Evolutionary conservation across 2,329 filamentous ascomycete genomes (phyloP), one percentile per base, ranked within the genome.

Genomic region (Colletotrichum higginsianum): DNA sequence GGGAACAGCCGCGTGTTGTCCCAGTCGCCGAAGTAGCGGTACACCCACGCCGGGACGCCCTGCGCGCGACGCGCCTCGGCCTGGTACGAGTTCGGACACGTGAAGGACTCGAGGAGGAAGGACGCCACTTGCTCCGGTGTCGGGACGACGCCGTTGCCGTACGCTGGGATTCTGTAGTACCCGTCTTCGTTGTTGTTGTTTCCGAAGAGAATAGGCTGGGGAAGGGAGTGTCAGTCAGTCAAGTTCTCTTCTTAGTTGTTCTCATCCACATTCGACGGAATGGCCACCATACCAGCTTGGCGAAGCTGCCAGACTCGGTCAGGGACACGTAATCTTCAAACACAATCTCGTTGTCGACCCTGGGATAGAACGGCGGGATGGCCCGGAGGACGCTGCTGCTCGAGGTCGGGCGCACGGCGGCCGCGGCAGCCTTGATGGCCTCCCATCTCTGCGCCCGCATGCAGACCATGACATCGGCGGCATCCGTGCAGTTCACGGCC

Each of bases 21-120:
- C 84, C 85, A 88, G 74, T 87, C 85, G 23, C 81, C 86, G 61
- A 84, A 80, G 75, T 86, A 88, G 40, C 85, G 83, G 57, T 83
- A 86, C 4, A 80, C 80, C 83, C 84, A 88, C 11, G 82, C 76
- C 0, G 84, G 78, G 2, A 86, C 79, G 7, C 76, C 78, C 26
- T 82, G 74, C 0, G 66, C 56, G 0, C 75, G 75, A 9, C 84
- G 82, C 1, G 80, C 80, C 2, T 74, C 68, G 4, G 81, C 83
- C 30, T 84, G 82, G 66, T 80, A 78, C 1, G 80, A 77, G 13
- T 82, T 82, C 2, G 86, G 84, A 46, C 86, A 88, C 4, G 83
- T 84, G 56, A 86, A 87, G 0, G 83, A 84, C 26, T 85, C 81
- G 5, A 84, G 78, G 2, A 85, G 79, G 68, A 86, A 86, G 0